A percentile compares a stretch with the other conserved stretches of the same genome.
These are phyloP conservation scores for Thraustotheca clavata DNA, from an alignment of 352 stramenopile species.

Conservation along the genomic window DNA sequence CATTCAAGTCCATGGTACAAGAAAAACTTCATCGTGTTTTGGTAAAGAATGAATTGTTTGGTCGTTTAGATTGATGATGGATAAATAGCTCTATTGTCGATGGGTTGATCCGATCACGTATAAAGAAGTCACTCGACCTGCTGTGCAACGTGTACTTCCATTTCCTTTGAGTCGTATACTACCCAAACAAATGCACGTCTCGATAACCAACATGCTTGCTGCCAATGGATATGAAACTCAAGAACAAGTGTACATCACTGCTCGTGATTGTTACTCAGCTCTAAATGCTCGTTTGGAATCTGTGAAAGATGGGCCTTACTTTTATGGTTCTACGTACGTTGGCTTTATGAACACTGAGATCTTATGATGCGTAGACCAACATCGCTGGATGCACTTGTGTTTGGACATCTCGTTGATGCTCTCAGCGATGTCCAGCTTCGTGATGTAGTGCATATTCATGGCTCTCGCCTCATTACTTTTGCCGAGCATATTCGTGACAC, in stretches of 20 bases:
- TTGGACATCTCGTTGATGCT: conserved; percentile 76
- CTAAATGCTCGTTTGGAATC: conserved; percentile 71
- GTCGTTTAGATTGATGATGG: not conserved
- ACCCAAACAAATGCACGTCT: conserved; percentile 78
- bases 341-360: not conserved
- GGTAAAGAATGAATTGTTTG: conserved; percentile 21
- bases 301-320: conserved; percentile 42
- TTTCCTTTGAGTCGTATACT: conserved; percentile 78
- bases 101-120: conserved; percentile 82
- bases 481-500: conserved; percentile 59
- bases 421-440: conserved; percentile 63
- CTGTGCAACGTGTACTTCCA: conserved; percentile 71
- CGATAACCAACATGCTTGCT: conserved; percentile 50
- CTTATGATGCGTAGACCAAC: conserved; percentile 28
- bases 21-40: conserved; percentile 78
- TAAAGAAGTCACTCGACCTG: conserved; percentile 69
- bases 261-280: conserved; percentile 75
- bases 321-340: conserved; percentile 42
- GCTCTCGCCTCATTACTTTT: conserved; percentile 59
- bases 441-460: conserved; percentile 62
- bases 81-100: conserved; percentile 51
- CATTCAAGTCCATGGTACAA: conserved; percentile 70
- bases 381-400: conserved; percentile 68
- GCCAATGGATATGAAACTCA: conserved; percentile 52
- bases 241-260: conserved; percentile 68